A percentile compares a stretch with the other conserved stretches of the same genome.
Conservation (phyloP, 1,284 basidiomycete genomes). For the Ganoderma multipileum region DNA sequence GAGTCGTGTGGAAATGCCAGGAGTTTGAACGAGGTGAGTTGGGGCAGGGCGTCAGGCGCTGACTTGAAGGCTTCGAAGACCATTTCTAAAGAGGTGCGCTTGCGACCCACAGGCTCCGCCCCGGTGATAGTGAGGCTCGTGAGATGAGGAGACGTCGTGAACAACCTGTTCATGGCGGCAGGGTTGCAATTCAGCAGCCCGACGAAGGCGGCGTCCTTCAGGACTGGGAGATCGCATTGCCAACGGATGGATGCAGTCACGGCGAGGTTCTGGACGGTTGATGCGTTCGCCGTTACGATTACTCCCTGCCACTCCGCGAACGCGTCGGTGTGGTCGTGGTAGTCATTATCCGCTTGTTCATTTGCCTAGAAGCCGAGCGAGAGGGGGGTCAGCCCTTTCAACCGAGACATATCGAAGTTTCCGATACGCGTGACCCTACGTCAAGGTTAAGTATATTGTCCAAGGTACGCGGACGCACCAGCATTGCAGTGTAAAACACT, state of each 20-base stretch:
- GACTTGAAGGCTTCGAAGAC: background rate
- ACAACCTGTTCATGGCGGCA: background rate
- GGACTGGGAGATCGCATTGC: background rate
- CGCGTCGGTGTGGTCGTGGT: background rate
- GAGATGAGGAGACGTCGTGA: background rate
- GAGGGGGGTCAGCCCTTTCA: background rate
- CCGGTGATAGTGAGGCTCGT: background rate
- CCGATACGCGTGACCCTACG: background rate
- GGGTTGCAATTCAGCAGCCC: background rate
- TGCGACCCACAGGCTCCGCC: background rate
- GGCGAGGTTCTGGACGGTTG: background rate
- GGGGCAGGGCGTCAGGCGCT: background rate
- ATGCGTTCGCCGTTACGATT: background rate
- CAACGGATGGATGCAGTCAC: background rate
- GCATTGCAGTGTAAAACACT: background rate
- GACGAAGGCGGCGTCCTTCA: background rate
- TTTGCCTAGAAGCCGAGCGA: background rate
- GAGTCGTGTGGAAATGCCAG: background rate
- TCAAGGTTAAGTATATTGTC: background rate
- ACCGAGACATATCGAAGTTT: background rate
- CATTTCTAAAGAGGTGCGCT: background rate
- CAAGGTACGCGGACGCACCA: background rate
- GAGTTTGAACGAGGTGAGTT: background rate
- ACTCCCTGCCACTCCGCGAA: background rate
- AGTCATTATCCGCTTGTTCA: background rate